These are phyloP conservation scores for Apiotrichum gracile DNA, from an alignment of 1,284 basidiomycete genomes.

Conservation along the genomic window DNA sequence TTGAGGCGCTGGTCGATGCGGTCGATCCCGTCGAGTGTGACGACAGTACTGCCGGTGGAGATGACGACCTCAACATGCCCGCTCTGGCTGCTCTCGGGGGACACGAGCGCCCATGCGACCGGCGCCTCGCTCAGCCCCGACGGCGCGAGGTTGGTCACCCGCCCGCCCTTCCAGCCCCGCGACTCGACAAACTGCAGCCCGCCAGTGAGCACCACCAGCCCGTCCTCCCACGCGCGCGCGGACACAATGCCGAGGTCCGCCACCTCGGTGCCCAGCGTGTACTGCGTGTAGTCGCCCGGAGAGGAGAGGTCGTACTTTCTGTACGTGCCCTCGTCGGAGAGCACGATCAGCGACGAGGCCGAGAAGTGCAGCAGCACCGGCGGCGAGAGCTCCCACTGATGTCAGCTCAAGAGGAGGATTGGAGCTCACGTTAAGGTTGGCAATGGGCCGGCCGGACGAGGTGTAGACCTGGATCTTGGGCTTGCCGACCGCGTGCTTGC, in stretches of 20 bases:
- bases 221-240: constrained; percentile 76
- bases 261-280: constrained; percentile 77
- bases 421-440: constrained; percentile 47
- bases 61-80: constrained; percentile 80
- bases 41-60: constrained; percentile 66
- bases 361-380: constrained; percentile 38
- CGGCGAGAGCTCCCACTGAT: constrained; percentile 40
- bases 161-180: constrained; percentile 71
- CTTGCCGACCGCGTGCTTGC: constrained; percentile 61
- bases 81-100: constrained; percentile 76
- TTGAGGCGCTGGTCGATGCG: constrained; percentile 75
- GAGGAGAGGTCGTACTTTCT: constrained; percentile 72
- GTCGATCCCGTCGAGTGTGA: constrained; percentile 79
- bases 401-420: constrained; percentile 1
- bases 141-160: constrained; percentile 59
- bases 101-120: constrained; percentile 74
- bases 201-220: constrained; percentile 78
- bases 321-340: constrained; percentile 90
- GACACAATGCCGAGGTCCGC: constrained; percentile 78
- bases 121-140: constrained; percentile 69
- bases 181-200: constrained; percentile 73
- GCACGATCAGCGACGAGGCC: constrained; percentile 66
- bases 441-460: constrained; percentile 43
- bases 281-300: constrained; percentile 74
- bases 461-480: constrained; percentile 55